A percentile compares a stretch with the other conserved stretches of the same genome.
These are phyloP conservation scores for Phaffia rhodozyma DNA, from an alignment of 1,284 basidiomycete species.

Conservation along the genomic window DNA sequence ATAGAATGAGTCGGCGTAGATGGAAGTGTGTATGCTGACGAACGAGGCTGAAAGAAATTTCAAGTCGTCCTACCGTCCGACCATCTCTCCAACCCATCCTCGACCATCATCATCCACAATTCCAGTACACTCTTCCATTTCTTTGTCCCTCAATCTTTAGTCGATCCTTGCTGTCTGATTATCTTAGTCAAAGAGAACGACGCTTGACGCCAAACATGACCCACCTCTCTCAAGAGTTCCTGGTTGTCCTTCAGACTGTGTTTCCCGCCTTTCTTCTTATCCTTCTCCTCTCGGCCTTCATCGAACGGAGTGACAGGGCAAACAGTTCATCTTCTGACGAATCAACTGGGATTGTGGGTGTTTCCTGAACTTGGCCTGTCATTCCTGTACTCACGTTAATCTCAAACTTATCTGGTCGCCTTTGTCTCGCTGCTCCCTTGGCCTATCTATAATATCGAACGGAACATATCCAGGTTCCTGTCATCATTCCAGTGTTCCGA, in stretches of 20 bases:
- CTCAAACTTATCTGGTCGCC: background rate
- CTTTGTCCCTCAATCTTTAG: too few relatives aligned
- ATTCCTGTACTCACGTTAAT: background rate
- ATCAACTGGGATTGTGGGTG: background rate
- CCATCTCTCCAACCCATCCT: too few relatives aligned
- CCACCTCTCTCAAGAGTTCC: background rate
- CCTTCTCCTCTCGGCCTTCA: slow-evolving; percentile 3
- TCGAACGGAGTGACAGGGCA: background rate
- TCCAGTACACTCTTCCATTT: too few relatives aligned
- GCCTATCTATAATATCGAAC: too few relatives aligned
- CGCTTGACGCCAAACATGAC: too few relatives aligned
- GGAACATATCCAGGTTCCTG: background rate
- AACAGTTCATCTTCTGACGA: background rate
- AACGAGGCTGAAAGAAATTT: too few relatives aligned
- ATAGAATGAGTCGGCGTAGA: too few relatives aligned
- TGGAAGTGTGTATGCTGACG: too few relatives aligned
- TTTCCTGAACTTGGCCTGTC: background rate
- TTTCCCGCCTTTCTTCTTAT: slow-evolving; percentile 1
- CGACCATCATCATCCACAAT: too few relatives aligned
- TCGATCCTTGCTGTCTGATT: too few relatives aligned
- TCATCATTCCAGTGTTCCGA: background rate
- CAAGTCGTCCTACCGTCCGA: too few relatives aligned
- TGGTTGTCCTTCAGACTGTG: background rate
- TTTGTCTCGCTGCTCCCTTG: background rate
- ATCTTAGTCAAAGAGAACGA: too few relatives aligned